These are phyloP conservation scores for Daedaleopsis sinensis DNA, from an alignment of 768 basidiomycete genomes.

Conservation along the genomic window DNA sequence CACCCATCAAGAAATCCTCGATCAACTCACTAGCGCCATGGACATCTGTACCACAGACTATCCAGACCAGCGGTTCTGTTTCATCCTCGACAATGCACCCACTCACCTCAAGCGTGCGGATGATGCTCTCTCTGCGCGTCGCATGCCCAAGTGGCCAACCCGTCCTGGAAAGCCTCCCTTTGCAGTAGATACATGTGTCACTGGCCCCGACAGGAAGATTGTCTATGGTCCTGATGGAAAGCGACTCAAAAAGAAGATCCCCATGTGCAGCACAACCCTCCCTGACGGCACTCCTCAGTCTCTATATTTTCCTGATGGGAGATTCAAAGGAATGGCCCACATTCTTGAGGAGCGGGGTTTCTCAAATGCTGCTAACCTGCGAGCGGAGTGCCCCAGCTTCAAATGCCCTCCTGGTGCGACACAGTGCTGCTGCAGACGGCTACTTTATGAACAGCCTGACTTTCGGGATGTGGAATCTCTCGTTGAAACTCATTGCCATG, in stretches of 20 bases:
- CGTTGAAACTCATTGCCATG: too few relatives aligned
- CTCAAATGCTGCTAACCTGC: slow-evolving; percentile 14
- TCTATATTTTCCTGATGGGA: slow-evolving; percentile 31
- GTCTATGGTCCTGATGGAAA: slow-evolving; percentile 21
- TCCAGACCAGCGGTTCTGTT: slow-evolving; percentile 23
- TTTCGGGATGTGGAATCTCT: too few relatives aligned
- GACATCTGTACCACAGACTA: slow-evolving; percentile 25
- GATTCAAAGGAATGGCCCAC: slow-evolving; percentile 40
- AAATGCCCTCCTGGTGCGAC: slow-evolving; percentile 29
- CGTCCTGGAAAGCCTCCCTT: slow-evolving; percentile 2
- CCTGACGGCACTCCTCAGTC: slow-evolving; percentile 25
- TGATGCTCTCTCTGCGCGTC: slow-evolving; percentile 26
- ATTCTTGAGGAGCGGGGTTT: slow-evolving; percentile 33
- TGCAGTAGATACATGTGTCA: slow-evolving; percentile 5
- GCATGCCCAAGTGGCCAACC: slow-evolving; percentile 25
- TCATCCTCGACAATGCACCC: slow-evolving; percentile 32
- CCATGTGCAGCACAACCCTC: slow-evolving; percentile 35
- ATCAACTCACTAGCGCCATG: slow-evolving; percentile 24
- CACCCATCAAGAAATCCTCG: slow-evolving; percentile 25
- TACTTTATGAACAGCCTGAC: too few relatives aligned
- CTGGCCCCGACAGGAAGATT: slow-evolving; percentile 7
- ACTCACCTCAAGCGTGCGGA: slow-evolving; percentile 30
- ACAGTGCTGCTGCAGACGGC: too few relatives aligned
- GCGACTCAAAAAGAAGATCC: slow-evolving; percentile 25
- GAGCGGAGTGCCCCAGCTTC: slow-evolving; percentile 36